These are phyloP conservation scores for Rhododendron vialii DNA, from an alignment of 148 eudicot species.

Conservation along the genomic window DNA sequence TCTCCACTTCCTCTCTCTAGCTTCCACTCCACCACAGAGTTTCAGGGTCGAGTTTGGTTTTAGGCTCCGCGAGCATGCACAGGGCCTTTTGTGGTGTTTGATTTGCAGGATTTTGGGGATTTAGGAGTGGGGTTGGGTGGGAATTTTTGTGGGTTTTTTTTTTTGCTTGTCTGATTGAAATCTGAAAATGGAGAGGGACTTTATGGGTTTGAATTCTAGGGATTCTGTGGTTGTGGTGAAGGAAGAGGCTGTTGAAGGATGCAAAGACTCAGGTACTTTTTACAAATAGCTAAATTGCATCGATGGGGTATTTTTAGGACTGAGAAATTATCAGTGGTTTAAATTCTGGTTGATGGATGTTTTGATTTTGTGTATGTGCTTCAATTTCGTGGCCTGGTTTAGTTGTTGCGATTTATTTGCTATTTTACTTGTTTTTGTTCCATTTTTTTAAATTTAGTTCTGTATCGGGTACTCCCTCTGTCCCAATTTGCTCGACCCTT, in stretches of 20 bases:
- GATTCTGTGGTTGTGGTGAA: constrained; percentile 20
- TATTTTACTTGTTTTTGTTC: neutral
- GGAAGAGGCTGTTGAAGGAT: constrained; percentile 26
- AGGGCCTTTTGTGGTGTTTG: neutral
- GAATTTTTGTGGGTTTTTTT: neutral
- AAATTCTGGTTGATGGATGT: neutral
- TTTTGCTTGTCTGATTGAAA: neutral
- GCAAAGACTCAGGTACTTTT: constrained; percentile 21
- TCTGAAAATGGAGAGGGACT: constrained; percentile 36
- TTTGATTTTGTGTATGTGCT: neutral
- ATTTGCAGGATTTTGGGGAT: neutral
- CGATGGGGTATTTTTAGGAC: neutral
- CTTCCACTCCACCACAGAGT: neutral
- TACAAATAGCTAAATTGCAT: neutral
- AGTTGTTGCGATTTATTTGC: neutral
- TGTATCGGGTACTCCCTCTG: neutral
- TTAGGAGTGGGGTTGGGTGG: neutral
- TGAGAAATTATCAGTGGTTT: neutral
- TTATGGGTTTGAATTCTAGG: constrained; percentile 31
- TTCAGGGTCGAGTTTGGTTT: neutral
- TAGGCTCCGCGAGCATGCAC: neutral
- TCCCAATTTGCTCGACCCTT: neutral
- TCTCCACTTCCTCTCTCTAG: constrained; percentile 9
- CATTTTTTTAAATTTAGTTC: neutral
- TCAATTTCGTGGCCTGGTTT: neutral